Evolutionary conservation across 1,284 basidiomycete species (phyloP), one percentile per base, ranked within the genome.

Genomic region (Apiotrichum sp.): DNA sequence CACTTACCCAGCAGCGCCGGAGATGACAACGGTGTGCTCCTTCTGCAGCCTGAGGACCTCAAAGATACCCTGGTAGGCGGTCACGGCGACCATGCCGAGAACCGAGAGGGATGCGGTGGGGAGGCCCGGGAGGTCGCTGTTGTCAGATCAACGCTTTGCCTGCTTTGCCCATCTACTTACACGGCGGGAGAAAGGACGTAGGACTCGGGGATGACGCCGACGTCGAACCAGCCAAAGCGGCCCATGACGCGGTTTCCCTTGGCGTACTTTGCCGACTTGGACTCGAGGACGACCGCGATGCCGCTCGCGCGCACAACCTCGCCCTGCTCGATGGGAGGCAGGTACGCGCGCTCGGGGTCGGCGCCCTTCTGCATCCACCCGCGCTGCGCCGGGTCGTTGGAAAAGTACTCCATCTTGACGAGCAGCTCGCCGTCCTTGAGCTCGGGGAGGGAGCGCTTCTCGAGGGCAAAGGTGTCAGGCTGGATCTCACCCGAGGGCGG

Each of bases 1-100:
- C 22, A 57, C 53, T 54, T 32, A 61, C 59, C 72, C 75, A 14
- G 72, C 72, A 0, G 77, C 78, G 11, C 76, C 76, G 7, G 67
- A 68, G n/a, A 78, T 66, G 35, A 78, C 68, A 31, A 79, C 65
- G 0, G 62, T 67, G 35, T 76, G 66, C 14, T 71, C 73, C 7
- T 58, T 41, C 58, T 76, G 64, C 55, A 77, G 60, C 43, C 73
- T 59, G 48, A 65, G 66, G 22, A 74, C 65, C 14, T 69, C 70
- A 44, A 65, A 59, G 9, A 73, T 61, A 13, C 74, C 77, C 52
- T 58, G 61, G 48, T 65, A 72, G 44, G 72, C 73, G 3, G 72
- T 74, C 40, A 65, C 41, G 31, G 63, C 64, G 4, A 63, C 61
- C 45, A 66, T 31, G 7, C 72, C 73, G 32, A 71, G 58, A 5